Evolutionary conservation across 176 grass and related monocot genomes (phyloP), one percentile per base, ranked within the genome.

Genomic region (Urochloa ruziziensis): DNA sequence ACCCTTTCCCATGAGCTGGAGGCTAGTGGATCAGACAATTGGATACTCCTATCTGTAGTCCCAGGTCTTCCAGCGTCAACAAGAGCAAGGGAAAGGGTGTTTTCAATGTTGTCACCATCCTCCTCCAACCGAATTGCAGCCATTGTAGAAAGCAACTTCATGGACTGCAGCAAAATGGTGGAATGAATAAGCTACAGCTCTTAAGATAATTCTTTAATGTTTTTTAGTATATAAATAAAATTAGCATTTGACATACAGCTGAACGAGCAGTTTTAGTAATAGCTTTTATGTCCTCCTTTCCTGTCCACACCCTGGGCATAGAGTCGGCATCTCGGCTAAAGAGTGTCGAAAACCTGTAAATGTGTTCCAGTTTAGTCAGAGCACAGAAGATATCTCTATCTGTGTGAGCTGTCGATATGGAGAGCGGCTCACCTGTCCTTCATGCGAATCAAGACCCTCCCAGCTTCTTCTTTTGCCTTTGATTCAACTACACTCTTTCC

Each of bases 251-350:
- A 64, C 89, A 30, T 99, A 99, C 97, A 53, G 83, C 89, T 87
- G 93, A 94, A 34, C 93, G 93, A 79, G 97, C 93, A 54, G 89
- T 79, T 93, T 99, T 99, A 69, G 97, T 99, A 53, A 99, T 99
- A 52, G 97, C 82, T 91, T 91, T 99, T 51, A 99, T 96, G 79
- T 99, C 97, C 86, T 99, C 97, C 59, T 96, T 99, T 79, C 97
- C 97, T 39, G 97, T 96, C 97, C 97, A 99, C 58, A 99, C 83
- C 78, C 97, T 90, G 70, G 93, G 97, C 93, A 99, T 99, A 3
- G 96, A 98, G 65, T 99, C 97, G 75, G 87, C 83, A 89, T 99
- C 97, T 19, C 85, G 91, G 70, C 91, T 94, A 71, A 99, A 99
- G 68, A 99, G 88, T 66, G 81, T 96, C 3, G 93, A 89, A 56